A percentile compares a stretch with the other conserved stretches of the same genome.
These are phyloP conservation scores for Pichia exigua DNA, from an alignment of 805 yeast species.

Conservation along the genomic window DNA sequence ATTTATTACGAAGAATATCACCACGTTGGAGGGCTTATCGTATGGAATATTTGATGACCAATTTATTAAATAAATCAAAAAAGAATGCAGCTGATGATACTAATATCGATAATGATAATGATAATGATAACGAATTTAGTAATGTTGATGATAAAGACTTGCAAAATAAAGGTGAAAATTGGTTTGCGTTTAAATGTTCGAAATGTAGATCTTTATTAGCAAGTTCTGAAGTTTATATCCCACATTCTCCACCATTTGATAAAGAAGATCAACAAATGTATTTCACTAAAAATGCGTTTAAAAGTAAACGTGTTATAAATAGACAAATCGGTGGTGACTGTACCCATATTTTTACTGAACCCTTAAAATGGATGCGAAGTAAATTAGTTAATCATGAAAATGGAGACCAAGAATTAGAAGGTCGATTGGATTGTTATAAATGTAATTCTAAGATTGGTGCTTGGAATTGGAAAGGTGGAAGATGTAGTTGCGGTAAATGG, in stretches of 20 bases:
- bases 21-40: constrained; percentile 15
- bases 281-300: constrained; percentile 56
- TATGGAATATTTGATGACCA: constrained; percentile 10
- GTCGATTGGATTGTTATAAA: constrained; percentile 77
- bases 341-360: constrained; percentile 84
- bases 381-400: constrained; percentile 5
- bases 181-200: constrained; percentile 55
- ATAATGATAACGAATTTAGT: neutral
- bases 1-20: constrained; percentile 11
- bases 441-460: constrained; percentile 85
- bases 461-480: constrained; percentile 88
- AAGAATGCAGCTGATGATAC: constrained; percentile 21
- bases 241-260: constrained; percentile 56
- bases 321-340: constrained; percentile 53
- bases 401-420: constrained; percentile 65
- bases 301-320: constrained; percentile 52
- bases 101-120: too few species aligned
- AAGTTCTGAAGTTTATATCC: constrained; percentile 47
- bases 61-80: constrained; percentile 15
- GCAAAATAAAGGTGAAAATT: constrained; percentile 15
- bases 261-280: constrained; percentile 56
- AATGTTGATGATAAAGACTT: constrained; percentile 7
- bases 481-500: constrained; percentile 96
- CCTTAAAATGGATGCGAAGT: constrained; percentile 82
- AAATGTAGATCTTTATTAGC: constrained; percentile 74